These are phyloP conservation scores for Corylus americana DNA, from an alignment of 306 rosid genomes.

Conservation along the genomic window DNA sequence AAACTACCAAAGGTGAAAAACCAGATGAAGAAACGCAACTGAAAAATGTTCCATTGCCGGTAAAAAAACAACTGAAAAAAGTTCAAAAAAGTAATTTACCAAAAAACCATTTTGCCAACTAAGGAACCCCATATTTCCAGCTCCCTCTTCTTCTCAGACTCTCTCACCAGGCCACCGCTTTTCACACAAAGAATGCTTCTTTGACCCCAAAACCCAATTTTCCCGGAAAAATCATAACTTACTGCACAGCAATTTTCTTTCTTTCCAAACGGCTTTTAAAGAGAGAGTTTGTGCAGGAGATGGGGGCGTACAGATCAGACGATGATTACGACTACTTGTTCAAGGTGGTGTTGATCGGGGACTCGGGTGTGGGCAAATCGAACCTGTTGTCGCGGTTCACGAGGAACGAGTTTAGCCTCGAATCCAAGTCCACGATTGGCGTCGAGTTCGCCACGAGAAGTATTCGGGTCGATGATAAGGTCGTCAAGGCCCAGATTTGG, in stretches of 20 bases:
- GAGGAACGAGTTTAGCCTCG: slow-evolving; percentile 72
- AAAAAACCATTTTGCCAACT: not conserved
- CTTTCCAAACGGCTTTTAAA: slow-evolving; percentile 23
- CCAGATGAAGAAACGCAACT: not conserved
- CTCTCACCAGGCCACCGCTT: not conserved
- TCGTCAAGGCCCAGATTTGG: slow-evolving; percentile 94
- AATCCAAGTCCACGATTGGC: slow-evolving; percentile 86
- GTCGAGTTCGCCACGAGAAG: slow-evolving; percentile 93
- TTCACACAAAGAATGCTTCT: slow-evolving; percentile 5
- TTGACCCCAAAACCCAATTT: slow-evolving; percentile 22
- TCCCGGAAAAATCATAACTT: not conserved
- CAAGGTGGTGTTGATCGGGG: slow-evolving; percentile 84
- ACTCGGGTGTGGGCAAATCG: slow-evolving; percentile 88
- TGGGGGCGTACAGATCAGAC: slow-evolving; percentile 80
- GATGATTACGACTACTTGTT: slow-evolving; percentile 84
- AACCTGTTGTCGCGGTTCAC: slow-evolving; percentile 81
- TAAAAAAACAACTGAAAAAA: not conserved
- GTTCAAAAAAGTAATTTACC: not conserved
- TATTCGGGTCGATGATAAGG: slow-evolving; percentile 76
- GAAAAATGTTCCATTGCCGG: not conserved
- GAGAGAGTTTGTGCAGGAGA: slow-evolving; percentile 29
- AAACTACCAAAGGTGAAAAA: too few species aligned
- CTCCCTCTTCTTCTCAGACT: slow-evolving; percentile 20
- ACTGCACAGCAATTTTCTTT: not conserved
- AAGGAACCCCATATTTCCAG: slow-evolving; percentile 29